Evolutionary conservation across 768 basidiomycete species (phyloP).

Genomic region (Infundibulicybe gibba): DNA sequence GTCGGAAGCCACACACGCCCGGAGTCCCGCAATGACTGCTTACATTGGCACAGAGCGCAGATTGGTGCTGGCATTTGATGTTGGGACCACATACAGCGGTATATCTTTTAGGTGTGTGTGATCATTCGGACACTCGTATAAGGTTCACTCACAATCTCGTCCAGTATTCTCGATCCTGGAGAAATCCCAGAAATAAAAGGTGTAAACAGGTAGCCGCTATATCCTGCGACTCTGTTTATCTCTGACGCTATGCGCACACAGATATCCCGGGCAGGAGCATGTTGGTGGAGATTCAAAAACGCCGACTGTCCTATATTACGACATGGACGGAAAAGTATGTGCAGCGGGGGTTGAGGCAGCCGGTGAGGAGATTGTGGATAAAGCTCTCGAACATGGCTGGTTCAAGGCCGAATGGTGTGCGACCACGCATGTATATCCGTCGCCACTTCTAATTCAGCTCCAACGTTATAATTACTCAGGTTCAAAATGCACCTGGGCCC

Average conservation of each 20-base stretch:
- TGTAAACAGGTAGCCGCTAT: slow-evolving; percentile 30
- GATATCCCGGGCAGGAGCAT: too few species aligned
- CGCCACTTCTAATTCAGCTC: slow-evolving; percentile 23
- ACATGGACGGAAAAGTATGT: slow-evolving; percentile 32
- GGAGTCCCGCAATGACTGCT: slow-evolving; percentile 19
- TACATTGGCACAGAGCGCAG: slow-evolving; percentile 37
- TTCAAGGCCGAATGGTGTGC: slow-evolving; percentile 18
- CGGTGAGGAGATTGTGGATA: slow-evolving; percentile 31
- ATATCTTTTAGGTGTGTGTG: slow-evolving; percentile 35
- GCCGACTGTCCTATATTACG: slow-evolving; percentile 44
- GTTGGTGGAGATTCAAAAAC: too few species aligned
- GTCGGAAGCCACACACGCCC: neutral
- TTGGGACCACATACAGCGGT: slow-evolving; percentile 50
- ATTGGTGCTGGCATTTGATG: slow-evolving; percentile 44
- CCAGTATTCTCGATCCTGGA: slow-evolving; percentile 34
- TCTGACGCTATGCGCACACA: too few species aligned
- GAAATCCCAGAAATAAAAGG: too few species aligned
- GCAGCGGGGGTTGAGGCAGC: slow-evolving; percentile 47
- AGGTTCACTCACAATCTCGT: neutral
- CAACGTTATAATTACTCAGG: slow-evolving; percentile 20
- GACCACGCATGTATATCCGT: neutral
- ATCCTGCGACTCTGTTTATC: slow-evolving; percentile 3
- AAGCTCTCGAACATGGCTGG: slow-evolving; percentile 41
- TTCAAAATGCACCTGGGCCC: slow-evolving; percentile 31
- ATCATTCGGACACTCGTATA: neutral